A percentile compares a stretch with the other conserved stretches of the same genome.
Conservation (phyloP, 257 asterid species). For the Solanum phureja region DNA sequence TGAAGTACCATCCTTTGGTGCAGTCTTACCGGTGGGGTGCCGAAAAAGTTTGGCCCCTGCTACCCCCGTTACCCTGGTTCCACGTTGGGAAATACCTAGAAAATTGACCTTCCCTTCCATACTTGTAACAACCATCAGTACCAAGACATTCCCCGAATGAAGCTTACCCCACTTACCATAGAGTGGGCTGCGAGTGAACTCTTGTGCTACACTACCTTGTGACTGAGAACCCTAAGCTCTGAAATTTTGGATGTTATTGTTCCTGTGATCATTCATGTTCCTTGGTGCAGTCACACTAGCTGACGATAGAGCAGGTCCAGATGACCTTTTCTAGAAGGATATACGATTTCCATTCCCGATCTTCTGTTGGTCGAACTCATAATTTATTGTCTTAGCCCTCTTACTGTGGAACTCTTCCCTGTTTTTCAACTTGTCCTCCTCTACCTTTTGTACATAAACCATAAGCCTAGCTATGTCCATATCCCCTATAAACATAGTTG, state of each 20-base stretch:
- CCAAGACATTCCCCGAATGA: neutral
- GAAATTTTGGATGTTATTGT: neutral
- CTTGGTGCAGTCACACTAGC: neutral
- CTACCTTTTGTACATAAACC: neutral
- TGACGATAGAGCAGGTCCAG: no score
- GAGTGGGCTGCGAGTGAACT: neutral
- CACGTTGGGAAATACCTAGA: neutral
- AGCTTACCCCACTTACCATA: neutral
- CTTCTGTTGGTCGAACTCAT: no score
- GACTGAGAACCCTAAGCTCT: neutral
- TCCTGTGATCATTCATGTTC: neutral
- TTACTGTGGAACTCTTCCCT: neutral
- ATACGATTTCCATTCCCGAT: no score
- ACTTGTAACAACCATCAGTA: neutral
- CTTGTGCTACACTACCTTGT: neutral
- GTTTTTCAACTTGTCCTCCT: neutral
- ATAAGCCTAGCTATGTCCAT: no score
- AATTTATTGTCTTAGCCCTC: neutral
- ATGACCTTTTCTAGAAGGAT: neutral
- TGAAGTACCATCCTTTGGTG: neutral
- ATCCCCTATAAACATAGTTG: rapidly evolving
- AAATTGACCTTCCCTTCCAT: neutral
- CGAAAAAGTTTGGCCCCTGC: no score
- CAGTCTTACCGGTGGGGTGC: neutral
- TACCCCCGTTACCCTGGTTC: neutral